These are phyloP conservation scores for Hypoxylon cercidicola DNA, from an alignment of 495 filamentous ascomycete genomes.

Conservation along the genomic window DNA sequence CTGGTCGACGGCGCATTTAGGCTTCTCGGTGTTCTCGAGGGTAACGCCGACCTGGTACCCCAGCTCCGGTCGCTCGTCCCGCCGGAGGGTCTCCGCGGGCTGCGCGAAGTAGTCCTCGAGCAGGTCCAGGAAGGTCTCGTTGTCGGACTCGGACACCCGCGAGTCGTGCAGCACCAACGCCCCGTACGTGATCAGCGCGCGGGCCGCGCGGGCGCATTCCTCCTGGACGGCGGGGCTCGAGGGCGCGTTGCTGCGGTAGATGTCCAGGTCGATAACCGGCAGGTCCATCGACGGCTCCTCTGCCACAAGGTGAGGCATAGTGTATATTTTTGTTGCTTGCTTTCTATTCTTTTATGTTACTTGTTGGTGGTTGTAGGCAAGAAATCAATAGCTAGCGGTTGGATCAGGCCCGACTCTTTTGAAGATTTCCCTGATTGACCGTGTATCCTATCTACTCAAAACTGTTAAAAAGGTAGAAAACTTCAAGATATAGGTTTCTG, in stretches of 20 bases:
- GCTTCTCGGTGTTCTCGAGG: conserved; percentile 65
- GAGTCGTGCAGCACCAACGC: conserved; percentile 63
- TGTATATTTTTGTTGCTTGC: not conserved
- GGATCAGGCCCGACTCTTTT: too few species aligned
- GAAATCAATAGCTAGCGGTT: too few species aligned
- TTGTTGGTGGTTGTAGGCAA: too few species aligned
- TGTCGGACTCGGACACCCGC: conserved; percentile 60
- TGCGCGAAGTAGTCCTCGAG: conserved; percentile 66
- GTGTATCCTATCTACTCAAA: too few species aligned
- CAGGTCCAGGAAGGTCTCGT: conserved; percentile 61
- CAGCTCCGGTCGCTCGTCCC: conserved; percentile 61
- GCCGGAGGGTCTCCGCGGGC: conserved; percentile 50
- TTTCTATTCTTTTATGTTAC: too few species aligned
- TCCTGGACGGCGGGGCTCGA: conserved; percentile 51
- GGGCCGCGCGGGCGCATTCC: conserved; percentile 57
- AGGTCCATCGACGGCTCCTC: conserved; percentile 59
- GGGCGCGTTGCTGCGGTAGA: conserved; percentile 52
- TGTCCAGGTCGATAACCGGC: conserved; percentile 62
- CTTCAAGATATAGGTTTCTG: not conserved
- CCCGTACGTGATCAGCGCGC: conserved; percentile 60
- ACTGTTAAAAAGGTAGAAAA: too few species aligned
- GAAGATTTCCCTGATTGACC: too few species aligned
- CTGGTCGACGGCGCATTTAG: conserved; percentile 64
- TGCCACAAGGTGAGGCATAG: conserved; percentile 24
- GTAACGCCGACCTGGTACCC: conserved; percentile 64